These are phyloP conservation scores for Phytophthora lateralis DNA, from an alignment of 352 stramenopile species.

Conservation along the genomic window DNA sequence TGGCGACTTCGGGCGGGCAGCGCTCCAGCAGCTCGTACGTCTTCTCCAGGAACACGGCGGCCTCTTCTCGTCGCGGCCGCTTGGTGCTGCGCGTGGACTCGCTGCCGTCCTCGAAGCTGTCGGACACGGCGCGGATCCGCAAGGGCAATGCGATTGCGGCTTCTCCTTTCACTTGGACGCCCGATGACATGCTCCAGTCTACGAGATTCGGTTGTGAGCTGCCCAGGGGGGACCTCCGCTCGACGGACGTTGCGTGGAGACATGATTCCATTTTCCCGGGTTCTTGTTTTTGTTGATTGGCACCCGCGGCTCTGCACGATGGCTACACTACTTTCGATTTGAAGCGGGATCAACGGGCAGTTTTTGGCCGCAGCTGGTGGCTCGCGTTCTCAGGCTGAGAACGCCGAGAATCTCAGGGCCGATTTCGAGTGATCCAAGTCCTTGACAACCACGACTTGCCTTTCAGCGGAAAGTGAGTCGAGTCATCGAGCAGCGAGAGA, in stretches of 20 bases:
- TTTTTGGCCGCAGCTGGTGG: neutral
- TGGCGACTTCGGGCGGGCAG: conserved; percentile 70
- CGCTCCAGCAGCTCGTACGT: conserved; percentile 91
- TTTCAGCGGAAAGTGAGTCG: neutral
- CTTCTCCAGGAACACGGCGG: conserved; percentile 89
- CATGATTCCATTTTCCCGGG: conserved; percentile 32
- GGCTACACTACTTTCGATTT: conserved; percentile 16
- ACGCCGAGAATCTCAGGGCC: no score
- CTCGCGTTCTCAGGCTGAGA: neutral
- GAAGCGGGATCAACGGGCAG: neutral
- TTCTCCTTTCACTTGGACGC: conserved; percentile 17
- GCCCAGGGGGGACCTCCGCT: neutral
- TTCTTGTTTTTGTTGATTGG: conserved; percentile 19
- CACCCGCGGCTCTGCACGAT: conserved; percentile 13
- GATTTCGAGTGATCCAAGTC: neutral
- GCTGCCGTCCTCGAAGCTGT: conserved; percentile 12
- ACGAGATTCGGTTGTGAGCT: conserved; percentile 30
- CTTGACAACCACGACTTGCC: neutral
- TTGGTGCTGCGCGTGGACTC: conserved; percentile 24
- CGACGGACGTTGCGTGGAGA: conserved; percentile 15
- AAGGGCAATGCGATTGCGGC: conserved; percentile 14
- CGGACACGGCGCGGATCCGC: conserved; percentile 35
- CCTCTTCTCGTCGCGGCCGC: conserved; percentile 47
- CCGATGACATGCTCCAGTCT: conserved; percentile 25
- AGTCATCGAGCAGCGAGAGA: neutral